A percentile compares a stretch with the other conserved stretches of the same genome.
Evolutionary conservation across 2,329 filamentous ascomycete genomes (phyloP).

Genomic region (Botrytis paeoniae): DNA sequence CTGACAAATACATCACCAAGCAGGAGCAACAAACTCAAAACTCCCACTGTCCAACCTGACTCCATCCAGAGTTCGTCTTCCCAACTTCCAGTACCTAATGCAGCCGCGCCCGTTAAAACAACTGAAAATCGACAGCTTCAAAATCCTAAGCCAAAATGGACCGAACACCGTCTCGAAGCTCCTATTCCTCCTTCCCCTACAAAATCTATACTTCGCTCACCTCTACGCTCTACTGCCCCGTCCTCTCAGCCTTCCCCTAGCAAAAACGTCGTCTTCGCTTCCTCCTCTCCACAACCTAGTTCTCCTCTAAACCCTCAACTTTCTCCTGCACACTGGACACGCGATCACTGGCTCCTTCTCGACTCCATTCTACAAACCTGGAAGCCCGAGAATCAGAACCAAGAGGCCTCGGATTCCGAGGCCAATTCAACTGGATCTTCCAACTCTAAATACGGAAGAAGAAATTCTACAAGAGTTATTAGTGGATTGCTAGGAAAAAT

Average conservation of each 20-base stretch:
- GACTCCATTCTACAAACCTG: slow-evolving; percentile 33
- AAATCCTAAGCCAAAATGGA: slow-evolving; percentile 32
- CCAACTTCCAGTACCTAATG: not conserved
- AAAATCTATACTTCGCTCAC: slow-evolving; percentile 37
- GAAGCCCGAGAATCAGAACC: slow-evolving; percentile 29
- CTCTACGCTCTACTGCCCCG: slow-evolving; percentile 27
- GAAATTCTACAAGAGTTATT: slow-evolving; percentile 36
- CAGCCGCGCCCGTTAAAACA: slow-evolving; percentile 13
- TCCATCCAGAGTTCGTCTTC: not conserved
- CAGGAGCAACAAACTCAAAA: slow-evolving; percentile 26
- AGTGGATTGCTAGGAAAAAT: slow-evolving; percentile 35
- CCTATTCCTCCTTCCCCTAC: slow-evolving; percentile 29
- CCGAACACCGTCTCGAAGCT: slow-evolving; percentile 23
- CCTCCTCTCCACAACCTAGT: slow-evolving; percentile 34
- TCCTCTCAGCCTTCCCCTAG: slow-evolving; percentile 24
- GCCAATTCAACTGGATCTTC: slow-evolving; percentile 4
- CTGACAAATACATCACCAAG: slow-evolving; percentile 26
- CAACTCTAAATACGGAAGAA: slow-evolving; percentile 21
- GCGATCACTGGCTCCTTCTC: slow-evolving; percentile 36
- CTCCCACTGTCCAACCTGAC: not conserved
- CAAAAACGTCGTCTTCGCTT: slow-evolving; percentile 36
- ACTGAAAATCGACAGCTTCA: slow-evolving; percentile 26
- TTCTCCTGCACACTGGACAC: slow-evolving; percentile 34
- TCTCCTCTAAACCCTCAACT: slow-evolving; percentile 27
- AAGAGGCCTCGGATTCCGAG: not conserved